A percentile compares a stretch with the other conserved stretches of the same genome.
These are phyloP conservation scores for Pichia paraexigua DNA, from an alignment of 805 yeast genomes.

Conservation along the genomic window DNA sequence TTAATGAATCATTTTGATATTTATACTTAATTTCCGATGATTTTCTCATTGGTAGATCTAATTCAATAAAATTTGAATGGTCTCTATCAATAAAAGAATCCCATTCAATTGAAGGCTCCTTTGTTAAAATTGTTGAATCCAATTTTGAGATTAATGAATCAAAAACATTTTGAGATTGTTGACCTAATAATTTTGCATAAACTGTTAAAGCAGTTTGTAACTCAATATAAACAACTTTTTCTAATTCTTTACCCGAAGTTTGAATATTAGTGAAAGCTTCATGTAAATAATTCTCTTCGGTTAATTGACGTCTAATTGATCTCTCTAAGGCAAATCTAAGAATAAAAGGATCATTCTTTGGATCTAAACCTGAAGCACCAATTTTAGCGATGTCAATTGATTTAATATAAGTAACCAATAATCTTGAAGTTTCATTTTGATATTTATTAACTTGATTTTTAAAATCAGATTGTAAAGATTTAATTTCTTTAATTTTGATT, in stretches of 20 bases:
- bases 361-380: constrained; percentile 35
- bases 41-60: constrained; percentile 52
- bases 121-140: constrained; percentile 61
- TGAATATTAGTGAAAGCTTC: constrained; percentile 86
- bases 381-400: constrained; percentile 59
- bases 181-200: constrained; percentile 63
- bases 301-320: constrained; percentile 68
- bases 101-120: constrained; percentile 84
- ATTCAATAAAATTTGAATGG: constrained; percentile 54
- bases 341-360: constrained; percentile 75
- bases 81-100: constrained; percentile 71
- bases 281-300: constrained; percentile 78
- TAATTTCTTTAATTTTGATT: constrained; percentile 82
- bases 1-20: constrained; percentile 60
- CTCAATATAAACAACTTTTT: constrained; percentile 78
- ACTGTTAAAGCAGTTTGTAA: constrained; percentile 73
- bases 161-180: constrained; percentile 65
- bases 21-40: constrained; percentile 56
- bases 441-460: constrained; percentile 67
- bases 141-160: constrained; percentile 58
- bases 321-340: constrained; percentile 64
- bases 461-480: constrained; percentile 75
- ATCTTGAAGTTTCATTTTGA: constrained; percentile 53
- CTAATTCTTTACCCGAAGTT: constrained; percentile 81
- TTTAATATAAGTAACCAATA: constrained; percentile 44